Conservation (phyloP, 805 yeast genomes). For the Ogataea corticis region DNA sequence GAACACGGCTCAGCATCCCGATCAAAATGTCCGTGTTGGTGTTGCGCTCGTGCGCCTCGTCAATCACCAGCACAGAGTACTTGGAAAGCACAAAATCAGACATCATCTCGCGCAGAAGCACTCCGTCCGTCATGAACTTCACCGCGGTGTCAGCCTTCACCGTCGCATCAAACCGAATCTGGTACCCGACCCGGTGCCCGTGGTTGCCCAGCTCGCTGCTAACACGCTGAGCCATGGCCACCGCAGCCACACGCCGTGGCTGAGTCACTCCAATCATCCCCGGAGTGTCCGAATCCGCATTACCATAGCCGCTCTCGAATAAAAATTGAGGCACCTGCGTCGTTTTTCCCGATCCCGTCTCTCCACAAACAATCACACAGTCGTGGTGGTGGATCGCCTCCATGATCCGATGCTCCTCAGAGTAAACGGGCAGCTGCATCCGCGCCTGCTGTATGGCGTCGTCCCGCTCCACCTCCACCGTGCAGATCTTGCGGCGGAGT, state of each 20-base stretch:
- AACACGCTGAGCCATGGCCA: slow-evolving; percentile 86
- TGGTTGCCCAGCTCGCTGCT: slow-evolving; percentile 73
- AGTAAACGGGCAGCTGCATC: slow-evolving; percentile 79
- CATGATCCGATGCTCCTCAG: slow-evolving; percentile 91
- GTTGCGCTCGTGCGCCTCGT: slow-evolving; percentile 98
- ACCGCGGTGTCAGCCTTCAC: slow-evolving; percentile 64
- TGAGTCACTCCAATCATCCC: slow-evolving; percentile 98
- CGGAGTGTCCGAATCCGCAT: slow-evolving; percentile 57
- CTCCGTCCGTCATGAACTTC: slow-evolving; percentile 95
- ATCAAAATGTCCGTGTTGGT: slow-evolving; percentile 93
- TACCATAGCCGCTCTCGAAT: slow-evolving; percentile 90
- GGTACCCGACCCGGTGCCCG: slow-evolving; percentile 71
- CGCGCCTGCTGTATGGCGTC: slow-evolving; percentile 67
- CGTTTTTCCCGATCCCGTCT: slow-evolving; percentile 98
- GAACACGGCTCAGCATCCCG: slow-evolving; percentile 89
- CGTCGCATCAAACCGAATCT: slow-evolving; percentile 77
- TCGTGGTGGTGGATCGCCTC: slow-evolving; percentile 94
- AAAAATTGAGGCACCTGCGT: slow-evolving; percentile 97
- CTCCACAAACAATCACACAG: slow-evolving; percentile 91
- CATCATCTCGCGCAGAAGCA: slow-evolving; percentile 89
- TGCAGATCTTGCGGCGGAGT: slow-evolving; percentile 59
- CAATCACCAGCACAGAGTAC: slow-evolving; percentile 86
- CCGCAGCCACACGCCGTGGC: slow-evolving; percentile 93
- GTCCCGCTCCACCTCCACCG: slow-evolving; percentile 65
- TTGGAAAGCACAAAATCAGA: slow-evolving; percentile 75